These are phyloP conservation scores for Pneumocystis canis DNA, from an alignment of 1,139 yeast genomes.

Conservation along the genomic window DNA sequence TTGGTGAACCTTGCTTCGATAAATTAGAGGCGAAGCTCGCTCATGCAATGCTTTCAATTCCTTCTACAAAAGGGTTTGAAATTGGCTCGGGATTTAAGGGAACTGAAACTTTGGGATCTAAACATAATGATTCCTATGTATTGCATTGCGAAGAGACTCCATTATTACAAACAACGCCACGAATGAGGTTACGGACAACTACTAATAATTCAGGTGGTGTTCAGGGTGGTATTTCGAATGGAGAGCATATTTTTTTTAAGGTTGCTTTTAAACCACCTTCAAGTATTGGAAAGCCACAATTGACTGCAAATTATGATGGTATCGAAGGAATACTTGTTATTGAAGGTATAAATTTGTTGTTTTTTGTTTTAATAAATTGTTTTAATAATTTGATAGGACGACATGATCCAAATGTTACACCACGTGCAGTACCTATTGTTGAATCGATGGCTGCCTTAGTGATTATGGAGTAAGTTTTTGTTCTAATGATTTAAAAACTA, in stretches of 20 bases:
- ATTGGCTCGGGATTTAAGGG: conserved; percentile 93
- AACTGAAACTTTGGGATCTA: conserved; percentile 75
- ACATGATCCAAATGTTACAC: conserved; percentile 96
- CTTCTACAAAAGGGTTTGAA: conserved; percentile 96
- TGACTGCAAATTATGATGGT: conserved; percentile 79
- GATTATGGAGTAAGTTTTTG: conserved; percentile 41
- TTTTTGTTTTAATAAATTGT: background rate
- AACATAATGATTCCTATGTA: conserved; percentile 80
- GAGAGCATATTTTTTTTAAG: conserved; percentile 84
- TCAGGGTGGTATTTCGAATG: conserved; percentile 95
- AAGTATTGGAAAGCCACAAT: conserved; percentile 85
- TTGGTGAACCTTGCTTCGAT: conserved; percentile 96
- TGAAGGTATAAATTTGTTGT: conserved; percentile 25
- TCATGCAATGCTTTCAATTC: conserved; percentile 93
- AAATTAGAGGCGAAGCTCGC: conserved; percentile 88
- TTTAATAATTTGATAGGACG: conserved; percentile 39
- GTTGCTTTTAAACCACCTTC: conserved; percentile 98
- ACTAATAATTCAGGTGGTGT: conserved; percentile 95
- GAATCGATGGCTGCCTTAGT: conserved; percentile 96
- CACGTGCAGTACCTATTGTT: conserved; percentile 95
- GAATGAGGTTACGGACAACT: conserved; percentile 46
- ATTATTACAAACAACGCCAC: conserved; percentile 19
- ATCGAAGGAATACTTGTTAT: conserved; percentile 77
- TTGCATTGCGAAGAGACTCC: conserved; percentile 23
- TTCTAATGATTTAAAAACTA: background rate